Evolutionary conservation across 2,329 filamentous ascomycete species (phyloP).

Genomic region (Cladosporium sphaerospermum): DNA sequence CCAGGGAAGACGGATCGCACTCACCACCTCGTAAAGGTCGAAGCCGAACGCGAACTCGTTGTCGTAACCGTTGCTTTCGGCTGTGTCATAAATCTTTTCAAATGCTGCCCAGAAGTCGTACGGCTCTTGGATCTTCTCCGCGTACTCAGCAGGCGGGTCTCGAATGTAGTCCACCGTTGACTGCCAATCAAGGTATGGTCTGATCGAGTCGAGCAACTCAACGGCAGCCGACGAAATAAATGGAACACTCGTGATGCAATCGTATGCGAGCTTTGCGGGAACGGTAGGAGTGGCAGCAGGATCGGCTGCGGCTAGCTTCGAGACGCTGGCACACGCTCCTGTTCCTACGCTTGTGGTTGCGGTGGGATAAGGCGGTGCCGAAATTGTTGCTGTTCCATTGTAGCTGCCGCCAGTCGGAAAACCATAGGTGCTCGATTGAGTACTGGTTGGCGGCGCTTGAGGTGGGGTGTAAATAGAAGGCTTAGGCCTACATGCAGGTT

Average conservation of each 20-base stretch:
- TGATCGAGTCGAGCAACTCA: constrained; percentile 37
- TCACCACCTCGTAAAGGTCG: constrained; percentile 45
- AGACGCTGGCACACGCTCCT: constrained; percentile 23
- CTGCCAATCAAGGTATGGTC: constrained; percentile 43
- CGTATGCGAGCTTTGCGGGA: constrained; percentile 39
- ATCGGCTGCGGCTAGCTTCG: constrained; percentile 18
- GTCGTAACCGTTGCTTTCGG: constrained; percentile 31
- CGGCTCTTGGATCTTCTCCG: constrained; percentile 38
- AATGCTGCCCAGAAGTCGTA: constrained; percentile 38
- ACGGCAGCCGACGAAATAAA: constrained; percentile 38
- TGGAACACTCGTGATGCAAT: constrained; percentile 41
- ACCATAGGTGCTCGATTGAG: background rate
- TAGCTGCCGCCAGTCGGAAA: background rate
- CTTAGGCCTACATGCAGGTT: constrained; percentile 4
- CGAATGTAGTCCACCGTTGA: constrained; percentile 40
- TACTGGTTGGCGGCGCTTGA: constrained; percentile 1
- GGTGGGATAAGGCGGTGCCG: constrained; percentile 2
- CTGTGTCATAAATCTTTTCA: constrained; percentile 34
- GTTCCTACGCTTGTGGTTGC: background rate
- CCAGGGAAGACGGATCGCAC: background rate
- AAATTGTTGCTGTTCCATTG: constrained; percentile 3
- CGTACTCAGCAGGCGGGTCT: constrained; percentile 41
- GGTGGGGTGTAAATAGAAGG: constrained; percentile 13
- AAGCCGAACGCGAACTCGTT: constrained; percentile 42
- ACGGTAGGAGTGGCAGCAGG: constrained; percentile 33